phyloP scores from a whole-genome alignment of 257 asterid species.

The Primulina huaijiensis region DNA sequence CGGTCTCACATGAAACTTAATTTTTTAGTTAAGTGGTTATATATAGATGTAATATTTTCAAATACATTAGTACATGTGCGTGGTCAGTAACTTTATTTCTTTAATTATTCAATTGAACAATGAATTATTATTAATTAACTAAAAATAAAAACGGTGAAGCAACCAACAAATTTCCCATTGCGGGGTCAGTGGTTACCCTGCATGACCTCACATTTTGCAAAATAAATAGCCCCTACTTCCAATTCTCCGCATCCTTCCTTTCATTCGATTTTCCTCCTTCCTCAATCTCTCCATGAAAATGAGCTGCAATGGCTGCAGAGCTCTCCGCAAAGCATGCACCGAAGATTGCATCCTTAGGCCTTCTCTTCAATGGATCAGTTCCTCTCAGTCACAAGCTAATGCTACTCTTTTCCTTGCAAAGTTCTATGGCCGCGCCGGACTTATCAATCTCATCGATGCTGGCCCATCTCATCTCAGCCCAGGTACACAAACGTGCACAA shows the following conservation, averaged over 20 bases:
- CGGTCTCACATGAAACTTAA: too few relatives aligned
- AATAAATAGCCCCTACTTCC: slow-evolving; percentile 31
- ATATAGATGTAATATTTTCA: too few relatives aligned
- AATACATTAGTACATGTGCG: too few relatives aligned
- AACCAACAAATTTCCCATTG: background rate
- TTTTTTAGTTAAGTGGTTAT: too few relatives aligned
- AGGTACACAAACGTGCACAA: slow-evolving; percentile 29
- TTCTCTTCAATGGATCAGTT: slow-evolving; percentile 62
- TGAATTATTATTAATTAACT: too few relatives aligned
- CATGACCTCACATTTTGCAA: slow-evolving; percentile 20
- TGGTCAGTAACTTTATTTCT: too few relatives aligned
- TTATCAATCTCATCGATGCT: slow-evolving; percentile 63
- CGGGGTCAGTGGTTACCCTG: slow-evolving; percentile 3
- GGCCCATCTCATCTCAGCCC: slow-evolving; percentile 62
- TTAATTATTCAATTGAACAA: too few relatives aligned
- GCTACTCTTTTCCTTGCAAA: slow-evolving; percentile 85
- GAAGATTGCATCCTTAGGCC: slow-evolving; percentile 56
- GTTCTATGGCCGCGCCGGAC: slow-evolving; percentile 90
- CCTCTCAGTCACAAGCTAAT: slow-evolving; percentile 70
- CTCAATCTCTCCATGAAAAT: slow-evolving; percentile 32
- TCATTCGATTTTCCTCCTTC: background rate
- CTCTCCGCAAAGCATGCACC: slow-evolving; percentile 80
- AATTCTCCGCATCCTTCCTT: slow-evolving; percentile 24
- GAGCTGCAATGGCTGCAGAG: slow-evolving; percentile 92
- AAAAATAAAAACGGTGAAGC: background rate